Evolutionary conservation across 1,284 basidiomycete genomes (phyloP).

Genomic region (Taiwanofungus camphoratus): DNA sequence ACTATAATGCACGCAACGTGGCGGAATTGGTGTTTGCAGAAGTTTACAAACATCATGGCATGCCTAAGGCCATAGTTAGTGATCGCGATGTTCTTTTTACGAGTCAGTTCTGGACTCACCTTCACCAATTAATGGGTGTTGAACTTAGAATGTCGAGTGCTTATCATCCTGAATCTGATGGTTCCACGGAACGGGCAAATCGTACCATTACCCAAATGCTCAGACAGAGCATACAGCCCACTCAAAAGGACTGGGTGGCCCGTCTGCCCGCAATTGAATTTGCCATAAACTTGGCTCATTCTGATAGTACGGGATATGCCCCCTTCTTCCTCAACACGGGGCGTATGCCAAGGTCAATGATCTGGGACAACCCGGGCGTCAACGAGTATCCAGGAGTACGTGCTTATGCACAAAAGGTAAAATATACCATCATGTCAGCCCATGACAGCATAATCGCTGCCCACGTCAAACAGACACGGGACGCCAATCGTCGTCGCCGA

Average conservation of each 20-base stretch:
- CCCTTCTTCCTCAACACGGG: conserved; percentile 23
- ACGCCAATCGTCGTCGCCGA: conserved; percentile 2
- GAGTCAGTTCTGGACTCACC: conserved; percentile 33
- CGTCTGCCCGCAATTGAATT: conserved; percentile 30
- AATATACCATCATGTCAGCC: conserved; percentile 2
- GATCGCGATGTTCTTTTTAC: conserved; percentile 39
- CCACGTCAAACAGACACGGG: not conserved
- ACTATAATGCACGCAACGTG: conserved; percentile 28
- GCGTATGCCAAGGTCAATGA: conserved; percentile 23
- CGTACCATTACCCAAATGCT: conserved; percentile 33
- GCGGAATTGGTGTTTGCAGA: conserved; percentile 33
- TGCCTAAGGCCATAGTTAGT: conserved; percentile 33
- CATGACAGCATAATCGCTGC: conserved; percentile 5
- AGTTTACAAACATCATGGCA: conserved; percentile 34
- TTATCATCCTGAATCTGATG: conserved; percentile 40
- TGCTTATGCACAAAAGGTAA: conserved; percentile 1
- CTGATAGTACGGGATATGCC: conserved; percentile 23
- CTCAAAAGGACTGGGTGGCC: conserved; percentile 34
- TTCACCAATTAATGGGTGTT: conserved; percentile 28
- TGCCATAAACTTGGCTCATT: conserved; percentile 24
- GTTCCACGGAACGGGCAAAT: conserved; percentile 33
- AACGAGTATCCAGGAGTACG: conserved; percentile 15
- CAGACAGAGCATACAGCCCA: conserved; percentile 22
- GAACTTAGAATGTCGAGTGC: conserved; percentile 34
- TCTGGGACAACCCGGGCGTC: conserved; percentile 25